Conservation (phyloP, 345 rosid species). For the Anastatica hierochuntica region DNA sequence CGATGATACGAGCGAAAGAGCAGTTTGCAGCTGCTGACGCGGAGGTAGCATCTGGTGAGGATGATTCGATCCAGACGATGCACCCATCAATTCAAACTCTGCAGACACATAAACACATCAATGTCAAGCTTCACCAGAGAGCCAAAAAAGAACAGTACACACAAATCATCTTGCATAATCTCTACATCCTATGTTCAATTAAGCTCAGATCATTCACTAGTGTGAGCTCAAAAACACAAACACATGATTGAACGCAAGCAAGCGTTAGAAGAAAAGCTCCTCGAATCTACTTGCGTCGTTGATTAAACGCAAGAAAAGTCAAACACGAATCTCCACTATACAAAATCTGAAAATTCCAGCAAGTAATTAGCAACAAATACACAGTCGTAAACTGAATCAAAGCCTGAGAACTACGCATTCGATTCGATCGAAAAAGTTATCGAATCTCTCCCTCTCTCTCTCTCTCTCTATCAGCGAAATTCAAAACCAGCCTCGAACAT, state of each 20-base stretch:
- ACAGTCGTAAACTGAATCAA: neutral
- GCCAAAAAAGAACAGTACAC: neutral
- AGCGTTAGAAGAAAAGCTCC: neutral
- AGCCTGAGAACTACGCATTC: neutral
- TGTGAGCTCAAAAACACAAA: neutral
- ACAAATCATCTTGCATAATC: neutral
- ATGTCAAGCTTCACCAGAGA: neutral
- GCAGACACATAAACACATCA: conserved; percentile 5
- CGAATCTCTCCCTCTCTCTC: no score
- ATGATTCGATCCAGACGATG: conserved; percentile 84
- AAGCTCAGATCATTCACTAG: conserved; percentile 3
- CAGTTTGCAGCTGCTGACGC: conserved; percentile 60
- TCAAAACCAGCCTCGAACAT: conserved; percentile 3
- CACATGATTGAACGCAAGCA: neutral
- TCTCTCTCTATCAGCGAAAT: neutral
- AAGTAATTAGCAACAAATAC: neutral
- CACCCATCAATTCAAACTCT: conserved; percentile 49
- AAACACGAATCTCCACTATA: conserved; percentile 20
- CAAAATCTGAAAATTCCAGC: neutral
- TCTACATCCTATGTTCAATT: neutral
- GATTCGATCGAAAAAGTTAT: conserved; percentile 4
- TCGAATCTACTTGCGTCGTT: conserved; percentile 8
- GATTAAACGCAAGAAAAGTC: conserved; percentile 23
- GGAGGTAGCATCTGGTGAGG: conserved; percentile 89
- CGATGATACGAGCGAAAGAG: conserved; percentile 43